These are phyloP conservation scores for Discostella stelligeroides DNA, from an alignment of 108 stramenopile genomes.

Conservation along the genomic window DNA sequence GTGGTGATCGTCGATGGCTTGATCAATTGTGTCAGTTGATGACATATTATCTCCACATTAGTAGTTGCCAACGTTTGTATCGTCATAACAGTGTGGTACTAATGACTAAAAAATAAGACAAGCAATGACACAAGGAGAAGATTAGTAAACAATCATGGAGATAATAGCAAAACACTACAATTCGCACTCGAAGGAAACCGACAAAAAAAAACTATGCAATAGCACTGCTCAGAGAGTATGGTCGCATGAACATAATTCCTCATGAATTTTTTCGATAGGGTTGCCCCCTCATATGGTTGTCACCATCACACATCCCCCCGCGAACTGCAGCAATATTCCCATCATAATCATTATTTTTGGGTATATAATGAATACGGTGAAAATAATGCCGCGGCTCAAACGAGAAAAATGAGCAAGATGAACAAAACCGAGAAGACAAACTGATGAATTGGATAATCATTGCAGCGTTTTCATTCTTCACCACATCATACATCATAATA, in stretches of 20 bases:
- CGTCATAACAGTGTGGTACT: too few relatives aligned
- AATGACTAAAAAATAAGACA: too few relatives aligned
- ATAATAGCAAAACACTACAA: not conserved
- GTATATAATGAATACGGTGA: too few relatives aligned
- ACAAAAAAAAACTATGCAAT: not conserved
- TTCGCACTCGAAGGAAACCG: not conserved
- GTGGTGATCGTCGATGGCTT: not conserved
- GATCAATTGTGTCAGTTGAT: not conserved
- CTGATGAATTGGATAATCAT: not conserved
- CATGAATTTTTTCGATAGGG: not conserved
- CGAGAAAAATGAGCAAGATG: not conserved
- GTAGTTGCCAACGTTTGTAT: too few relatives aligned
- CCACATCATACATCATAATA: too few relatives aligned
- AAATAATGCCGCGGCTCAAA: constrained; percentile 12
- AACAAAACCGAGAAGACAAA: not conserved
- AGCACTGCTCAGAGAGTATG: constrained; percentile 17
- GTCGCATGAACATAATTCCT: constrained; percentile 8
- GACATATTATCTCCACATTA: not conserved
- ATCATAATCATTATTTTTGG: too few relatives aligned
- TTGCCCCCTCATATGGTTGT: not conserved
- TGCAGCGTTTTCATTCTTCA: not conserved
- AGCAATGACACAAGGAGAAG: too few relatives aligned
- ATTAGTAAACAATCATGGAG: not conserved
- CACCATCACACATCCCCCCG: not conserved
- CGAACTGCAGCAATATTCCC: constrained; percentile 2